Evolutionary conservation across 192 early-diverging fungal species (phyloP).

Genomic region (Phycomyces blakesleeanus): DNA sequence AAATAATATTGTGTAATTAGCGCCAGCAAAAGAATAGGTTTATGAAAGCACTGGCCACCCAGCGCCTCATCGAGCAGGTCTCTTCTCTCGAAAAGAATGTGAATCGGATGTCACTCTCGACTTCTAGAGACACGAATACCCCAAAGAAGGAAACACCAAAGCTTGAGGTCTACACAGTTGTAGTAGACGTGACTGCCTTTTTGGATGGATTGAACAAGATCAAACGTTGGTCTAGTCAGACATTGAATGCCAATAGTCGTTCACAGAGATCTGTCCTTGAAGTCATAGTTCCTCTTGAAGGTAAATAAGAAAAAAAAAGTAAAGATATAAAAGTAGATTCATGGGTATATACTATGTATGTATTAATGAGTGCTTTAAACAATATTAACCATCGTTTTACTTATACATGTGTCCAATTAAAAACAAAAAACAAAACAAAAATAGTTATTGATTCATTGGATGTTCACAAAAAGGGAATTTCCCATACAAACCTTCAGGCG

Average conservation of each 20-base stretch:
- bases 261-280: slow-evolving; percentile 25
- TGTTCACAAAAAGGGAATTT: slow-evolving; percentile 48
- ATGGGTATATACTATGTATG: no score
- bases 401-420: no score
- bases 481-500: slow-evolving; percentile 43
- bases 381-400: background rate
- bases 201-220: slow-evolving; percentile 43
- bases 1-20: slow-evolving; percentile 11
- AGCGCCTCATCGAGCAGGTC: slow-evolving; percentile 38
- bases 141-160: background rate
- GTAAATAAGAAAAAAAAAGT: slow-evolving; percentile 15
- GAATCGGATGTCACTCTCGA: slow-evolving; percentile 17
- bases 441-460: slow-evolving; percentile 51
- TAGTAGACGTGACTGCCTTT: slow-evolving; percentile 48
- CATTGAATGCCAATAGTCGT: slow-evolving; percentile 20
- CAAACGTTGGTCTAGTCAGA: slow-evolving; percentile 42
- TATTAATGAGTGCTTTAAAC: no score
- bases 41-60: slow-evolving; percentile 41
- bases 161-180: slow-evolving; percentile 20
- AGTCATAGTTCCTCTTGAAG: slow-evolving; percentile 53
- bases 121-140: background rate
- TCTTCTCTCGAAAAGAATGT: slow-evolving; percentile 39
- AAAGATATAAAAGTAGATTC: no score
- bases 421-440: no score
- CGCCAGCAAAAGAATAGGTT: slow-evolving; percentile 39